phyloP scores from a whole-genome alignment of 805 yeast genomes.

The Wickerhamiella shivajii region DNA sequence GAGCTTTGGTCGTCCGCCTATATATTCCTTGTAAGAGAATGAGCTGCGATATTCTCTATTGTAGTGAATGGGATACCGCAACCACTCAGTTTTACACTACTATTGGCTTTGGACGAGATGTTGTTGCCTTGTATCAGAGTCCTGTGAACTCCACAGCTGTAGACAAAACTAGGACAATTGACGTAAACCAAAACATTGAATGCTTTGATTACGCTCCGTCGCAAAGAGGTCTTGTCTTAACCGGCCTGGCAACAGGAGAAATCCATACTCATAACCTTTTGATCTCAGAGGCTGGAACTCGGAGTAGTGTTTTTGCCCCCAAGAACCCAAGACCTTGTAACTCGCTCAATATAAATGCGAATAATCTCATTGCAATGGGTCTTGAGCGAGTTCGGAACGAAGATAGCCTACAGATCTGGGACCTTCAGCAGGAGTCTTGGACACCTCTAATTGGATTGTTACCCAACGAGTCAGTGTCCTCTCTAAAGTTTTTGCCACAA shows the following conservation, averaged over 20 bases:
- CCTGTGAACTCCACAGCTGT: constrained; percentile 8
- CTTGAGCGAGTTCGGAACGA: constrained; percentile 67
- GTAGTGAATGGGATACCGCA: constrained; percentile 45
- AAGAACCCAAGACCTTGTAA: constrained; percentile 57
- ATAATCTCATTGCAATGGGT: constrained; percentile 59
- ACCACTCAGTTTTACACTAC: constrained; percentile 46
- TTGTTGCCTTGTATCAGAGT: constrained; percentile 39
- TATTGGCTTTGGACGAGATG: constrained; percentile 69
- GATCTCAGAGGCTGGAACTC: constrained; percentile 24
- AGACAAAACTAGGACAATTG: constrained; percentile 7
- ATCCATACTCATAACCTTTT: constrained; percentile 49
- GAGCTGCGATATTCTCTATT: constrained; percentile 49
- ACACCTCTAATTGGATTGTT: constrained; percentile 32
- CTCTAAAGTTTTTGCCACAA: constrained; percentile 52
- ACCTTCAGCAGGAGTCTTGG: constrained; percentile 29
- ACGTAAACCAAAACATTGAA: constrained; percentile 27
- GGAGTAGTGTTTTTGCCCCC: constrained; percentile 25
- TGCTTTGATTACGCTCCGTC: constrained; percentile 36
- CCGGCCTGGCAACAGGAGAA: constrained; percentile 61
- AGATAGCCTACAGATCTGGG: constrained; percentile 67
- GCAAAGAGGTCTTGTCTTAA: constrained; percentile 32
- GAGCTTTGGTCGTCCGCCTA: too few relatives aligned
- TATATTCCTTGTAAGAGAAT: too few relatives aligned
- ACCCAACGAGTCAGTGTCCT: constrained; percentile 59
- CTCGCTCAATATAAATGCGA: constrained; percentile 50